Conservation (phyloP, 2,329 filamentous ascomycete species). For the Lecanicillium sp. region DNA sequence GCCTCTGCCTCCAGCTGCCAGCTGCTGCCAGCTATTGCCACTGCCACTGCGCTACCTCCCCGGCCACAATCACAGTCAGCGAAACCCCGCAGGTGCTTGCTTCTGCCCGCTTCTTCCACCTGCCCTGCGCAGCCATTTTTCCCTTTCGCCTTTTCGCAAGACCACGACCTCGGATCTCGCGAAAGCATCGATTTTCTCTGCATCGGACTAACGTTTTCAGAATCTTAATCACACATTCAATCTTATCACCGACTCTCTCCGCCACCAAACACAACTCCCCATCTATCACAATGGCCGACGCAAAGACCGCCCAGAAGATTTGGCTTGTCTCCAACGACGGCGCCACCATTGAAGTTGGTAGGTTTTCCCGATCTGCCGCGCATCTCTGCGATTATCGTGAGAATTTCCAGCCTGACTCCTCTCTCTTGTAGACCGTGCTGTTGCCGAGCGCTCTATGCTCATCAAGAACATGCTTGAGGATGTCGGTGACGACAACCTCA, state of each 20-base stretch:
- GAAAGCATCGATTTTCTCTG: too few relatives aligned
- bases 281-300: slow-evolving; percentile 35
- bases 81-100: slow-evolving; percentile 10
- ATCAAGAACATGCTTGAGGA: slow-evolving; percentile 99
- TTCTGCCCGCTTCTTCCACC: slow-evolving; percentile 10
- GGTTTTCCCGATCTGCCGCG: slow-evolving; percentile 22
- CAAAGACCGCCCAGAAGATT: slow-evolving; percentile 34
- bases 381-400: too few relatives aligned
- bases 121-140: neutral
- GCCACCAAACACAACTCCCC: too few relatives aligned
- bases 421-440: slow-evolving; percentile 58
- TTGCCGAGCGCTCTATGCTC: slow-evolving; percentile 86
- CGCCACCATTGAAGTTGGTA: slow-evolving; percentile 41
- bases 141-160: too few relatives aligned
- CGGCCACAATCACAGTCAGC: neutral
- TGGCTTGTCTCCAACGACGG: slow-evolving; percentile 48
- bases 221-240: too few relatives aligned
- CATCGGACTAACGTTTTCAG: too few relatives aligned
- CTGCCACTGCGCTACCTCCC: neutral
- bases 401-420: too few relatives aligned
- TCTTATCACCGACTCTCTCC: neutral
- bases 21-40: too few relatives aligned
- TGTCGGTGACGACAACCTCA: slow-evolving; percentile 59
- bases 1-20: too few relatives aligned
- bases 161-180: neutral